Evolutionary conservation across 495 filamentous ascomycete genomes (phyloP).

Genomic region (Xylaria sp.): DNA sequence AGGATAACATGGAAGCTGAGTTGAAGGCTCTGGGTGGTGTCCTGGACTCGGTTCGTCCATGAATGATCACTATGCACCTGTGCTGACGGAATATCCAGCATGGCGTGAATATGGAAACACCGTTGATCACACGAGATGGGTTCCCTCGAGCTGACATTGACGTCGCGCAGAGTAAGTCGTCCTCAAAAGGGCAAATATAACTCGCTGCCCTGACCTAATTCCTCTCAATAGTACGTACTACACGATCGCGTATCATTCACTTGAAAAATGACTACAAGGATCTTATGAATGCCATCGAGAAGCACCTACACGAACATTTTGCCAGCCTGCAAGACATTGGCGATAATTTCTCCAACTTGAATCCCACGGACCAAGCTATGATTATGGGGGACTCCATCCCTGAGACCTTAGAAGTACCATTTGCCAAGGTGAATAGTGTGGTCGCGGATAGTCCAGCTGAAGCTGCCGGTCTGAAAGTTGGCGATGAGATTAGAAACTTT

Average conservation of each 20-base stretch:
- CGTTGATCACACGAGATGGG: slow-evolving; percentile 87
- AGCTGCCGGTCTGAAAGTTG: slow-evolving; percentile 78
- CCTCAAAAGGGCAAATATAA: neutral
- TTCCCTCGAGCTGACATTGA: slow-evolving; percentile 94
- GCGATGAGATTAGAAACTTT: slow-evolving; percentile 86
- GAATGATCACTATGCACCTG: neutral
- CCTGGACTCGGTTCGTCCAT: slow-evolving; percentile 76
- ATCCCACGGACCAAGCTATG: slow-evolving; percentile 30
- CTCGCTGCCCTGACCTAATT: slow-evolving; percentile 29
- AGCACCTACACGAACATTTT: slow-evolving; percentile 80
- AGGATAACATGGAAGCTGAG: slow-evolving; percentile 83
- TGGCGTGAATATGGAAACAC: slow-evolving; percentile 89
- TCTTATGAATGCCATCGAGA: slow-evolving; percentile 82
- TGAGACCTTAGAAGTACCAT: slow-evolving; percentile 67
- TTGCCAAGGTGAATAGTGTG: slow-evolving; percentile 91
- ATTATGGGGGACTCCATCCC: slow-evolving; percentile 48
- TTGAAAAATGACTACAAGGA: slow-evolving; percentile 93
- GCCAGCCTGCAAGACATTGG: slow-evolving; percentile 55
- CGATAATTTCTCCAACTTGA: slow-evolving; percentile 21
- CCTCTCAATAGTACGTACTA: slow-evolving; percentile 75
- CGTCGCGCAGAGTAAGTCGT: slow-evolving; percentile 82
- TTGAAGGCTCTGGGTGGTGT: slow-evolving; percentile 83
- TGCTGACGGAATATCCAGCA: slow-evolving; percentile 64
- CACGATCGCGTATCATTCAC: slow-evolving; percentile 84
- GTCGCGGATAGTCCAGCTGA: slow-evolving; percentile 80